Base-by-base conservation (phyloP, 2,329 filamentous ascomycete genomes). In the Herpotrichia juniperi region DNA sequence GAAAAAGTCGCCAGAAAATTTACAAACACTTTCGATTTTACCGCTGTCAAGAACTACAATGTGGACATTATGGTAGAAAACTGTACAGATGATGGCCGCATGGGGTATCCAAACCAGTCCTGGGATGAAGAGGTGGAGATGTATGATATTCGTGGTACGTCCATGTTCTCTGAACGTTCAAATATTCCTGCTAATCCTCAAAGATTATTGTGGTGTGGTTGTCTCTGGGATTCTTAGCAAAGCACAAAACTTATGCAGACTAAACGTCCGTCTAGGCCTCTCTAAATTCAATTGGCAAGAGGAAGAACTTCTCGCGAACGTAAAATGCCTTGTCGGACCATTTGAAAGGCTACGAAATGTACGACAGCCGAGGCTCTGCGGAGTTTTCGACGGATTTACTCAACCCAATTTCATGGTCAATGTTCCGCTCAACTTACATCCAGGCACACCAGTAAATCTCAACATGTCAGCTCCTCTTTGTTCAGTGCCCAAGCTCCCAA, bases 41-140 rank as follows among this genome's bases (percentile, higher is more conserved):
- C 49, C 0, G 50, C 60, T 1, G 68, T 68, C 17, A 73, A 67
- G 25, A 72, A 73, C 21, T 73, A 72, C 46, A 57, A 61, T 11
- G 61, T 73, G 9, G 61, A 69, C 30, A 70, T 73, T 7, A 32
- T 66, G 10, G 57, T 72, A 1, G 66, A 72, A 39, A 69, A 68
- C 17, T 57, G 58, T 43, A 48, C 48, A 16, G 44, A 50, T 6
- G 43, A 48, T 2, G 24, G n/a, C 34, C 3, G 19, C 17, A 46
- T 32, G 26, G n/a, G 10, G 14, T 21, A 12, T n/a, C 26, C 9
- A 22, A 21, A 39, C 22, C 12, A 45, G 19, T 11, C 43, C 1
- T 73, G 67, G 68, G 64, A 71, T 25, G 67, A 71, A 48, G 69
- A 73, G 43, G 68, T 73, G 1, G 69, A 73, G 44, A 59, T 73